These are phyloP conservation scores for Candida palmyrensis DNA, from an alignment of 805 yeast genomes.

Conservation along the genomic window DNA sequence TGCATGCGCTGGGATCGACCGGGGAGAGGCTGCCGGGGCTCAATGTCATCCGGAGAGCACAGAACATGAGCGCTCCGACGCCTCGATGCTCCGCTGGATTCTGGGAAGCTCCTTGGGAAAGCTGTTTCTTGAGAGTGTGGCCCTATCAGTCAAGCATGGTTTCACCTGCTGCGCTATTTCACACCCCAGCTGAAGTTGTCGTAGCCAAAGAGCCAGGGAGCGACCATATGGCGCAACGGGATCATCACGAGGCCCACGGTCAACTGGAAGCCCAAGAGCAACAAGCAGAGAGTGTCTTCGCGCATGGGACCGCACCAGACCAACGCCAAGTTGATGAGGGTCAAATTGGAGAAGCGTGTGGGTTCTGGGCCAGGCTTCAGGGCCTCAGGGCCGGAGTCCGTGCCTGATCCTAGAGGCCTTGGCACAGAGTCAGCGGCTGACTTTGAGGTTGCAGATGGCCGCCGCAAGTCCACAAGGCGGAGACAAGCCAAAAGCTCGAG, in stretches of 20 bases:
- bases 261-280: constrained; percentile 60
- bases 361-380: too few species aligned
- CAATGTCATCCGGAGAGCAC: too few species aligned
- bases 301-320: constrained; percentile 89
- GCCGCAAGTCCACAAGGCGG: constrained; percentile 39
- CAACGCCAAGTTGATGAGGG: constrained; percentile 75
- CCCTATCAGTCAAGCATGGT: too few species aligned
- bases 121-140: too few species aligned
- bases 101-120: too few species aligned
- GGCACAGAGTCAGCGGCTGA: constrained; percentile 18
- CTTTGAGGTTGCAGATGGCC: constrained; percentile 13
- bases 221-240: constrained; percentile 73
- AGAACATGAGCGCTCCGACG: too few species aligned
- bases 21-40: too few species aligned
- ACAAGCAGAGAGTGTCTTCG: constrained; percentile 68
- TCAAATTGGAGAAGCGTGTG: constrained; percentile 76
- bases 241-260: constrained; percentile 62
- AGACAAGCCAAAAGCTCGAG: constrained; percentile 45
- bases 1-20: too few species aligned
- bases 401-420: too few species aligned
- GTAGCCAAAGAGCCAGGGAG: constrained; percentile 81
- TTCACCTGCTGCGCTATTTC: constrained; percentile 21
- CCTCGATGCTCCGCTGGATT: too few species aligned
- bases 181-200: constrained; percentile 61
- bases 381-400: too few species aligned